Conservation (phyloP, 768 basidiomycete genomes). For the Russula ochroleuca region DNA sequence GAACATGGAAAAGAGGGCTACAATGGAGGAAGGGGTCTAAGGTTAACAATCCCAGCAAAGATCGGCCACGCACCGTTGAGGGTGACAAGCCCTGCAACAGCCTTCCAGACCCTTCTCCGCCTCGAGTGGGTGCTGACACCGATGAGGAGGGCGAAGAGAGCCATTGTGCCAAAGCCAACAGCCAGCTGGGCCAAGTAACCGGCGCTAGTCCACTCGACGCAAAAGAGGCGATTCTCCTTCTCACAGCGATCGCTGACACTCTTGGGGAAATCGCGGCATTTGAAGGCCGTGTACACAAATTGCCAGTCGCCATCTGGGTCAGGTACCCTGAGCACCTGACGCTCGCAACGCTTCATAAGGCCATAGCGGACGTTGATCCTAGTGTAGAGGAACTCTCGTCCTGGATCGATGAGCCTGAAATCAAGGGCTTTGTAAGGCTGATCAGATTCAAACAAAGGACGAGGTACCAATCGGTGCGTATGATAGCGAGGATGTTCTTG, state of each 20-base stretch:
- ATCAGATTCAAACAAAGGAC: conserved; percentile 16
- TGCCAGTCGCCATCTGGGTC: conserved; percentile 41
- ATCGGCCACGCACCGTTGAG: conserved; percentile 48
- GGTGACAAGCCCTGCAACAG: conserved; percentile 58
- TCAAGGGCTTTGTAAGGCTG: not conserved
- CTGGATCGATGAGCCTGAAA: conserved; percentile 39
- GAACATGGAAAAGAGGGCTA: conserved; percentile 56
- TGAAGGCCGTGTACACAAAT: conserved; percentile 49
- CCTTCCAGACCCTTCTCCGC: conserved; percentile 71
- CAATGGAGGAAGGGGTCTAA: not conserved
- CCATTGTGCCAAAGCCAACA: conserved; percentile 57
- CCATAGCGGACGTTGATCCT: conserved; percentile 55
- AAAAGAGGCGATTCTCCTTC: conserved; percentile 53
- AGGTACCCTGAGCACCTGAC: conserved; percentile 46
- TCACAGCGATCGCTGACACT: conserved; percentile 46
- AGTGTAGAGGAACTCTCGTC: conserved; percentile 43
- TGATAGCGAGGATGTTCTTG: conserved; percentile 55
- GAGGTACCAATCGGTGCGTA: conserved; percentile 61
- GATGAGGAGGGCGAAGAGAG: conserved; percentile 55
- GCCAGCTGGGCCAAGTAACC: conserved; percentile 61
- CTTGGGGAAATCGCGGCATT: conserved; percentile 64
- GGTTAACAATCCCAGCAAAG: not conserved
- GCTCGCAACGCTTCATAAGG: conserved; percentile 54
- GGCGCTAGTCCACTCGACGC: conserved; percentile 67
- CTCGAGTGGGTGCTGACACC: conserved; percentile 72